Evolutionary conservation across 306 rosid species (phyloP).

Genomic region (Styphnolobium japonicum): DNA sequence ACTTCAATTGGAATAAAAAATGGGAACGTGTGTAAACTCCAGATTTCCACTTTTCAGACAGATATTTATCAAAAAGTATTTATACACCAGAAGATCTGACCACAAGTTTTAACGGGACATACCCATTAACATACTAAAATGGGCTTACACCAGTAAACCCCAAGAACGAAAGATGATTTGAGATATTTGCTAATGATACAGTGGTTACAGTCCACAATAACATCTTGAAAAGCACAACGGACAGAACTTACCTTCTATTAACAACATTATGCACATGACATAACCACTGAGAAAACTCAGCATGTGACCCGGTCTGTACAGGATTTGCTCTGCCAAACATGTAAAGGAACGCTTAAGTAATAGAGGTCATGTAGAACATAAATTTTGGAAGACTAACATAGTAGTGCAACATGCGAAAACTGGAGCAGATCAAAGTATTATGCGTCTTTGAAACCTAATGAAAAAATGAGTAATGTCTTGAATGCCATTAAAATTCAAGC

Average conservation of each 20-base stretch:
- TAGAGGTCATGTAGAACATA: not conserved
- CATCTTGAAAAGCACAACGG: not conserved
- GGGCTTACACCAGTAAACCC: not conserved
- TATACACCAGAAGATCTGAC: not conserved
- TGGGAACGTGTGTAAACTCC: not conserved
- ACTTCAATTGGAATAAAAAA: not conserved
- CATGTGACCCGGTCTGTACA: conserved; percentile 73
- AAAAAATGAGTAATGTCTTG: too few relatives aligned
- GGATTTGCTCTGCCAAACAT: conserved; percentile 74
- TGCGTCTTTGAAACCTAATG: not conserved
- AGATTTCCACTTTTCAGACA: not conserved
- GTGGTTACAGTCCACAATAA: not conserved
- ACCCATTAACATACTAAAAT: not conserved
- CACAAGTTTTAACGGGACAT: not conserved
- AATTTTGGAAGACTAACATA: not conserved
- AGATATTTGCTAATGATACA: not conserved
- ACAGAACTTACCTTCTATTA: conserved; percentile 65
- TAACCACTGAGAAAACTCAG: conserved; percentile 73
- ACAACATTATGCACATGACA: conserved; percentile 85
- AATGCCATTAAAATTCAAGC: too few relatives aligned
- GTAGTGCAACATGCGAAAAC: not conserved
- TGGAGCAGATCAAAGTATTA: not conserved
- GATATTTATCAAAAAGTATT: not conserved
- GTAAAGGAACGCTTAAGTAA: conserved; percentile 1
- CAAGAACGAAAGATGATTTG: not conserved